Percentiles rank a stretch among this genome's conserved stretches.
Evolutionary conservation across 2,329 filamentous ascomycete genomes (phyloP).

Genomic region (Penicillium sp.): DNA sequence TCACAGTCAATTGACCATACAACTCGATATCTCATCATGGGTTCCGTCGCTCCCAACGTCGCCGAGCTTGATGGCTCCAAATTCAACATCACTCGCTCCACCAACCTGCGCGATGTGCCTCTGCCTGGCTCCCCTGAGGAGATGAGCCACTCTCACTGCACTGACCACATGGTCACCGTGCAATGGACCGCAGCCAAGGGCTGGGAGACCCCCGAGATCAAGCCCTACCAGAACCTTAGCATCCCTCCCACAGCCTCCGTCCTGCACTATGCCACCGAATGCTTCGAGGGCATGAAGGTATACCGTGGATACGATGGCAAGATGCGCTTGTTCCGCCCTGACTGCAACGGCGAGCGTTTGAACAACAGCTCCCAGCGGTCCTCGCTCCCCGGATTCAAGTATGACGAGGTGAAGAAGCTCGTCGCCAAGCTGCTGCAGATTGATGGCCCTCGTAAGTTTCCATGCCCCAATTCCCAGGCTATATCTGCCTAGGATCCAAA

Average conservation of each 20-base stretch:
- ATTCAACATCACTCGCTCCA: conserved; percentile 40
- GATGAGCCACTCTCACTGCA: conserved; percentile 51
- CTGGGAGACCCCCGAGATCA: conserved; percentile 72
- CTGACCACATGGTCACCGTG: conserved; percentile 85
- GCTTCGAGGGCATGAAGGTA: conserved; percentile 83
- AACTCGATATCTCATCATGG: conserved; percentile 24
- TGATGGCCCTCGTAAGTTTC: conserved; percentile 56
- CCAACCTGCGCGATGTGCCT: conserved; percentile 38
- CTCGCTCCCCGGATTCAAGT: conserved; percentile 71
- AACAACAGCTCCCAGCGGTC: conserved; percentile 59
- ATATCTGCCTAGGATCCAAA: background rate
- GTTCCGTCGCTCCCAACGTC: conserved; percentile 29
- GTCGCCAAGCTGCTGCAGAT: conserved; percentile 68
- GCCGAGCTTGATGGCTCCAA: conserved; percentile 43
- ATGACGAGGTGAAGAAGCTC: conserved; percentile 70
- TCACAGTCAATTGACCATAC: background rate
- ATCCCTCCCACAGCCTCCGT: conserved; percentile 79
- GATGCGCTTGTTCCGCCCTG: conserved; percentile 74
- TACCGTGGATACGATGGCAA: conserved; percentile 67
- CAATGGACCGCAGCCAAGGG: conserved; percentile 65
- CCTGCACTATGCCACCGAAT: conserved; percentile 87
- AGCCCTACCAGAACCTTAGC: conserved; percentile 72
- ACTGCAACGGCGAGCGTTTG: conserved; percentile 68
- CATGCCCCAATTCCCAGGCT: background rate
- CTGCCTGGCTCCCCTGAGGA: conserved; percentile 42